Conservation (phyloP, 257 asterid genomes). For the Nicotiana undulata region DNA sequence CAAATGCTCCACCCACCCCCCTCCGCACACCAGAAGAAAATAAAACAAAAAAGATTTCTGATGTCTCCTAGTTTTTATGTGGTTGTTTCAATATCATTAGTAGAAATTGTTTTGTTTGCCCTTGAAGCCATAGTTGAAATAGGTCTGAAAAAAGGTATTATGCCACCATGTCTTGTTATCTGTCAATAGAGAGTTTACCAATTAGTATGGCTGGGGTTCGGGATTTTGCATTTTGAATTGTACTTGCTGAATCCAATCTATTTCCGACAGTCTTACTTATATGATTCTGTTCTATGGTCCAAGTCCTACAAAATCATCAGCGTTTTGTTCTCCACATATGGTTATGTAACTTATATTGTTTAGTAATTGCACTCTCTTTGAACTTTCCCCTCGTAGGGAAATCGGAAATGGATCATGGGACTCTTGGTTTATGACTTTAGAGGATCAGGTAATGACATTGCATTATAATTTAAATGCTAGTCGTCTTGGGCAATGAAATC, state of each 20-base stretch:
- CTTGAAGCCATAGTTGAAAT: not conserved
- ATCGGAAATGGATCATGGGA: constrained; percentile 90
- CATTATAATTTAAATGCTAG: not conserved
- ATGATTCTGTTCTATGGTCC: not conserved
- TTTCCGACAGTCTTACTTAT: not conserved
- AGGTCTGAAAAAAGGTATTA: not conserved
- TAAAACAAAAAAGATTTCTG: not conserved
- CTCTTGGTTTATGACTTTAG: constrained; percentile 86
- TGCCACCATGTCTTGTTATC: not conserved
- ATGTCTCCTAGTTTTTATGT: not conserved
- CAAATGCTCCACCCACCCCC: not conserved
- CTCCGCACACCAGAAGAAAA: not conserved
- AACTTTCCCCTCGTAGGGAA: constrained; percentile 40
- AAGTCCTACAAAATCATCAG: not conserved
- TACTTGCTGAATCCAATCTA: not conserved
- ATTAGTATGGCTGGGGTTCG: not conserved
- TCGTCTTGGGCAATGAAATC: constrained; percentile 1
- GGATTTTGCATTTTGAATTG: not conserved
- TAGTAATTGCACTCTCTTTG: not conserved
- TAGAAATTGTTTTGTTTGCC: not conserved
- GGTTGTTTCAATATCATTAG: not conserved
- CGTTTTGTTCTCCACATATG: not conserved
- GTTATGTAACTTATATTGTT: not conserved
- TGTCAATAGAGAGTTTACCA: not conserved
- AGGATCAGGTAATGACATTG: constrained; percentile 49